Base-by-base conservation (phyloP, 495 filamentous ascomycete species). In the Penicillium coffeae region DNA sequence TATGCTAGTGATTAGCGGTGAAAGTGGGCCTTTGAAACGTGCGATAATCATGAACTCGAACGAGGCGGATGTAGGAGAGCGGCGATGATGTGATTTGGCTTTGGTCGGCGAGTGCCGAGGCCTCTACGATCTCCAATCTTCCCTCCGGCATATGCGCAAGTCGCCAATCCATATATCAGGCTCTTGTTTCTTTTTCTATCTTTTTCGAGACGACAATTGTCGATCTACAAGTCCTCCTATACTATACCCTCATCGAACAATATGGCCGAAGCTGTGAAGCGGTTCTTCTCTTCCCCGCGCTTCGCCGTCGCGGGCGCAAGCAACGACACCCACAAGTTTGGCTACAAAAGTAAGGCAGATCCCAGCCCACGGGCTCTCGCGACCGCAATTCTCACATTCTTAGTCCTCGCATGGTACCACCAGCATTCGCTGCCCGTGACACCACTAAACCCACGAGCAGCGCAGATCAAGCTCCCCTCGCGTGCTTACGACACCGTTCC, bases 221-320 rank as follows among this genome's bases (percentile, higher is more conserved):
- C n/a, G n/a, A n/a, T n/a, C n/a, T n/a, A n/a, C n/a, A n/a, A n/a
- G n/a, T n/a, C n/a, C n/a, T n/a, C n/a, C n/a, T n/a, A n/a, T n/a
- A n/a, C n/a, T n/a, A n/a, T n/a, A n/a, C n/a, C n/a, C n/a, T n/a
- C n/a, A n/a, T n/a, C n/a, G n/a, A n/a, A 36, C 42, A 30, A 15
- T 21, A 58, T 20, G 12, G 75, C 73, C 74, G 72, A 73, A 41
- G 64, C 79, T 56, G 84, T 90, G 37, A 80, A 80, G 47, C 74
- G 76, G 8, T 96, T 98, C 78, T 95, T 98, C 76, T 76, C 78
- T 20, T 86, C 87, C 14, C 79, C 86, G 27, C 75, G 78, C 53
- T 98, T 89, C 63, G 92, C 91, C 42, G 92, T 98, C 35, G 90
- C 92, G 30, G 92, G 92, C 50, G 93, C 93, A 4, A 89, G 84